These are phyloP conservation scores for Moesziomyces sp. DNA, from an alignment of 1,284 basidiomycete species.

Conservation along the genomic window DNA sequence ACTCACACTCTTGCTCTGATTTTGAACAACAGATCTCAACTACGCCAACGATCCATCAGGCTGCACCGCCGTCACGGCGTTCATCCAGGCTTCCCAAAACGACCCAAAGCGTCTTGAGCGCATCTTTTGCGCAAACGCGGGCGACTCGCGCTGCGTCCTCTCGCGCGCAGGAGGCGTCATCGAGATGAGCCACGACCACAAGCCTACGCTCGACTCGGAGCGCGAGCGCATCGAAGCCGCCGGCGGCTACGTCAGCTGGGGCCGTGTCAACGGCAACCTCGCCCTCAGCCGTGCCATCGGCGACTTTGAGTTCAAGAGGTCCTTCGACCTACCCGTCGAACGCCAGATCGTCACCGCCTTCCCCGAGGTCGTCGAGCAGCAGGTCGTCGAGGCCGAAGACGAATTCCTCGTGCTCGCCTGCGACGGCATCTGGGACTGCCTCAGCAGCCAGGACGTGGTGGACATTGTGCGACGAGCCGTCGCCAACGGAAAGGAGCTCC, in stretches of 20 bases:
- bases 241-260: constrained; percentile 97
- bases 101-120: constrained; percentile 37
- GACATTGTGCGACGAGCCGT: constrained; percentile 87
- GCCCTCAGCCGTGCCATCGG: constrained; percentile 94
- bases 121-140: constrained; percentile 82
- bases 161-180: constrained; percentile 85
- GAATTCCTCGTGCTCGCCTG: constrained; percentile 97
- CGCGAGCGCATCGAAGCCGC: constrained; percentile 86
- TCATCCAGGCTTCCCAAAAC: constrained; percentile 35
- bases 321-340: constrained; percentile 81
- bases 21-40: constrained; percentile 73
- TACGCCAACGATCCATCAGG: constrained; percentile 93
- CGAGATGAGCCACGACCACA: constrained; percentile 93
- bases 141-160: constrained; percentile 94
- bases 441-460: constrained; percentile 90
- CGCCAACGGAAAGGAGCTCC: constrained; percentile 81
- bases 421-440: constrained; percentile 99
- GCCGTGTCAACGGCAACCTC: constrained; percentile 97
- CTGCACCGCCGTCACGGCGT: constrained; percentile 91
- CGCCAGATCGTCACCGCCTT: constrained; percentile 94
- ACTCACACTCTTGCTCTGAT: constrained; percentile 64
- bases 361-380: constrained; percentile 87
- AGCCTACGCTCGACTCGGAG: constrained; percentile 88
- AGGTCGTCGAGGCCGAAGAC: constrained; percentile 81
- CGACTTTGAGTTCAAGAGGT: constrained; percentile 99